Evolutionary conservation across 352 stramenopile species (phyloP).

Genomic region (Pythium pyrilobum): DNA sequence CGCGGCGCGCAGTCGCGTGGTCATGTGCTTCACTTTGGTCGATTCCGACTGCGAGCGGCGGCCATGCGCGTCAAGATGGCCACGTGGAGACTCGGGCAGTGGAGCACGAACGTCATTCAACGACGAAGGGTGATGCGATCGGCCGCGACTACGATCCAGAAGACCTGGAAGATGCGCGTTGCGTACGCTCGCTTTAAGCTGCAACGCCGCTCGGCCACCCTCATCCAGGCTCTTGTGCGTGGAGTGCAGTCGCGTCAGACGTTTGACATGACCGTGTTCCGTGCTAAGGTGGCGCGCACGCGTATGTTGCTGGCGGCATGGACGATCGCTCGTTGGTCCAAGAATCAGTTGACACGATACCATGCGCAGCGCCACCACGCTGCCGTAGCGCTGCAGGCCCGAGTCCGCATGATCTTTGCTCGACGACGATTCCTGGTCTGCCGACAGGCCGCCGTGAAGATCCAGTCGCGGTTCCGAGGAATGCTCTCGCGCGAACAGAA

Average conservation of each 20-base stretch:
- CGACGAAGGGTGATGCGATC: constrained; percentile 15
- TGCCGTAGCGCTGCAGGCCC: background rate
- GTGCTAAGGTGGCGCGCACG: background rate
- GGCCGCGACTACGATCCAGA: constrained; percentile 39
- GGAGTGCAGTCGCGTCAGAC: constrained; percentile 9
- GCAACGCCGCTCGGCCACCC: background rate
- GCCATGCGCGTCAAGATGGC: constrained; percentile 12
- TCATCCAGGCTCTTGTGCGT: constrained; percentile 11
- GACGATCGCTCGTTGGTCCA: constrained; percentile 11
- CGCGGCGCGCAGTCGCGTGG: constrained; percentile 4
- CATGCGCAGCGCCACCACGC: background rate
- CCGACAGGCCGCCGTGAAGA: background rate
- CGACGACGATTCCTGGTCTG: background rate
- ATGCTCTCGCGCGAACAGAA: constrained; percentile 4
- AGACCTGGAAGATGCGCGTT: constrained; percentile 18
- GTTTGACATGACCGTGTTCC: constrained; percentile 5
- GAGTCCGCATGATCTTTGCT: background rate
- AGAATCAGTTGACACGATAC: background rate
- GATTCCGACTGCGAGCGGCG: constrained; percentile 1
- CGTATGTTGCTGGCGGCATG: constrained; percentile 5
- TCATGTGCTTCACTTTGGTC: constrained; percentile 6
- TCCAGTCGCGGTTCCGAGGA: constrained; percentile 9
- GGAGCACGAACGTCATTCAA: background rate
- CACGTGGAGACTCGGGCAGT: constrained; percentile 17
- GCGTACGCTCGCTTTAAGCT: background rate